Conservation (phyloP, 495 filamentous ascomycete species). For the Penicillium bovifimosum region DNA sequence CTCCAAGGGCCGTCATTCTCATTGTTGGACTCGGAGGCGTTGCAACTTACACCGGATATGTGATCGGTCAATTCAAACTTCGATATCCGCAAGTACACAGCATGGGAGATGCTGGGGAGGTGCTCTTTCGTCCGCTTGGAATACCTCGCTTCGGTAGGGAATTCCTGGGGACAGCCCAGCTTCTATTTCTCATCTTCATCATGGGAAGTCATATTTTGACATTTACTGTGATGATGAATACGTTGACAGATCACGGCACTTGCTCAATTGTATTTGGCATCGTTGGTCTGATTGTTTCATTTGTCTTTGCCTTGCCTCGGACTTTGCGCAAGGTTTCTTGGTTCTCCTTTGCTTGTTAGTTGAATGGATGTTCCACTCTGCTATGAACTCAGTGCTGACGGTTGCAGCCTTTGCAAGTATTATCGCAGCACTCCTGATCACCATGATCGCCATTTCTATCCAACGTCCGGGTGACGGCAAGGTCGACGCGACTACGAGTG, state of each 20-base stretch:
- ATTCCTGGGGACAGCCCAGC: constrained; percentile 52
- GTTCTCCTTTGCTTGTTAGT: constrained; percentile 49
- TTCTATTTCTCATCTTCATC: constrained; percentile 63
- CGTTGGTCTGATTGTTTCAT: constrained; percentile 53
- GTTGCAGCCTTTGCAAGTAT: constrained; percentile 50
- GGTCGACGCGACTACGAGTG: constrained; percentile 12
- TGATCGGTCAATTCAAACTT: constrained; percentile 25
- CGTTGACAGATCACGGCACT: constrained; percentile 50
- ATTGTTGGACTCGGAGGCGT: constrained; percentile 54
- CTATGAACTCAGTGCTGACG: not conserved
- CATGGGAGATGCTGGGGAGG: constrained; percentile 60
- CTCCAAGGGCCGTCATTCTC: constrained; percentile 37
- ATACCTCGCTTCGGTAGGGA: constrained; percentile 55
- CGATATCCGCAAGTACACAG: constrained; percentile 46
- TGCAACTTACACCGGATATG: constrained; percentile 42
- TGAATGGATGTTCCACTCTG: not conserved
- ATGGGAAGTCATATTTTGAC: constrained; percentile 67
- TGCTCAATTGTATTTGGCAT: constrained; percentile 62
- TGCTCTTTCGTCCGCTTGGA: constrained; percentile 56
- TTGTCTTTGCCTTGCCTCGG: constrained; percentile 55
- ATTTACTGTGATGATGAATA: constrained; percentile 56
- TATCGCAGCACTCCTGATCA: constrained; percentile 57
- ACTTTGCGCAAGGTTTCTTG: constrained; percentile 51
- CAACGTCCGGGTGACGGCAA: constrained; percentile 13
- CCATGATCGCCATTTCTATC: constrained; percentile 58